Conservation (phyloP, 164 flowering plant genomes). For the Nymphaea colorata region DNA sequence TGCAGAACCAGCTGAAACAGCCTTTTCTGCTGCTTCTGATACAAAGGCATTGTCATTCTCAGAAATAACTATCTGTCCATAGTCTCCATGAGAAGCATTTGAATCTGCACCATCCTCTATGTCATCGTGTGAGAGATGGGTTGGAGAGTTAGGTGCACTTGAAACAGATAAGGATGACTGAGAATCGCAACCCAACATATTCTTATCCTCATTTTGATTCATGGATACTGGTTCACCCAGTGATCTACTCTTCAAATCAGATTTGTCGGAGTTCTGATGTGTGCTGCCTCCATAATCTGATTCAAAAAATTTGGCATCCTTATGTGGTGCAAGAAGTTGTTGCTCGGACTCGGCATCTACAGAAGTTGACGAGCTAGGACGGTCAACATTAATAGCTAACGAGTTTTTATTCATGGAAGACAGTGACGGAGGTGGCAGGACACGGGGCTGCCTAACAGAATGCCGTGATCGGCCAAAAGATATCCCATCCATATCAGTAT, state of each 20-base stretch:
- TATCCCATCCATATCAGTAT: constrained; percentile 47
- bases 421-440: constrained; percentile 82
- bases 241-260: constrained; percentile 20
- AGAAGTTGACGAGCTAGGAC: constrained; percentile 31
- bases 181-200: constrained; percentile 60
- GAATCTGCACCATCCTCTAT: constrained; percentile 63
- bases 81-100: constrained; percentile 24
- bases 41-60: constrained; percentile 22
- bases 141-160: constrained; percentile 82
- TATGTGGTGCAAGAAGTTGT: constrained; percentile 17
- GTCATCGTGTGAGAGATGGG: constrained; percentile 86
- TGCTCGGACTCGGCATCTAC: constrained; percentile 27
- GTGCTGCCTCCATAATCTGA: constrained; percentile 20
- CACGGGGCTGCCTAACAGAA: constrained; percentile 87
- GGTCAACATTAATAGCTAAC: constrained; percentile 31
- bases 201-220: constrained; percentile 18
- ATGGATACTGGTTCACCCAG: constrained; percentile 16
- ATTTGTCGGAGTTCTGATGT: constrained; percentile 23
- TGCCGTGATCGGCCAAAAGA: constrained; percentile 70
- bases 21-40: constrained; percentile 15
- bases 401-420: constrained; percentile 38
- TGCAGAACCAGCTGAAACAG: constrained; percentile 13
- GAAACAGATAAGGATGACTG: constrained; percentile 89
- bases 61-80: constrained; percentile 18
- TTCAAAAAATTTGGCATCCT: constrained; percentile 22